phyloP scores from a whole-genome alignment of 129 eudicot species.

The Lonicera japonica region DNA sequence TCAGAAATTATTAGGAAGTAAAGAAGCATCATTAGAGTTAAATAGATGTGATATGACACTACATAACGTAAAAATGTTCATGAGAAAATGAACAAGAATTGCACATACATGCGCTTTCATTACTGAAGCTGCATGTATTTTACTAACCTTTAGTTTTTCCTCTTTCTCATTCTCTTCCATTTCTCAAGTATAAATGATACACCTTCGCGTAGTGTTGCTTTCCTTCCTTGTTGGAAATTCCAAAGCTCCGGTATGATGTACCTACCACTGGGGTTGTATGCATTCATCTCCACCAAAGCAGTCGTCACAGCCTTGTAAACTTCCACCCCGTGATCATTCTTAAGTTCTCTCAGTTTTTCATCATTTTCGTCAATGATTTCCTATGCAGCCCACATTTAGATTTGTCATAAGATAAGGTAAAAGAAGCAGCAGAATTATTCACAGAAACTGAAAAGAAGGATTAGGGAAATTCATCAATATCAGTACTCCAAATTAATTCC shows the following conservation, averaged over 20 bases:
- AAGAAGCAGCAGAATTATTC: background rate
- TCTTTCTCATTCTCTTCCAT: background rate
- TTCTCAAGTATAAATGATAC: background rate
- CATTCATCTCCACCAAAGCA: constrained; percentile 7
- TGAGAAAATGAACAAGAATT: no score
- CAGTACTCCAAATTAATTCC: background rate
- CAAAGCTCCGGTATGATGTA: constrained; percentile 6
- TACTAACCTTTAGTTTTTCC: background rate
- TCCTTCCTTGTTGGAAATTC: constrained; percentile 10
- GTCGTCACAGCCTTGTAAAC: constrained; percentile 2
- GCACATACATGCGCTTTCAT: no score
- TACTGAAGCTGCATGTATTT: background rate
- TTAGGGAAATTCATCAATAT: background rate
- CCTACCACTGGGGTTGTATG: constrained; percentile 14
- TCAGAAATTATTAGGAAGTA: no score
- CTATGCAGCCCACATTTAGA: background rate
- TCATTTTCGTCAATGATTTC: constrained; percentile 11
- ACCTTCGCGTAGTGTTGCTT: constrained; percentile 10
- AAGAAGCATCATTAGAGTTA: no score
- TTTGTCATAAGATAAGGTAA: no score
- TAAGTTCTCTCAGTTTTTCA: constrained; percentile 11
- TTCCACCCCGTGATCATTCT: constrained; percentile 3
- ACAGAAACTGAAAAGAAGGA: background rate
- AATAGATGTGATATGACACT: no score
- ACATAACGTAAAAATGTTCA: no score